Conservation (phyloP, 768 basidiomycete genomes). For the Agrocybe pediades region DNA sequence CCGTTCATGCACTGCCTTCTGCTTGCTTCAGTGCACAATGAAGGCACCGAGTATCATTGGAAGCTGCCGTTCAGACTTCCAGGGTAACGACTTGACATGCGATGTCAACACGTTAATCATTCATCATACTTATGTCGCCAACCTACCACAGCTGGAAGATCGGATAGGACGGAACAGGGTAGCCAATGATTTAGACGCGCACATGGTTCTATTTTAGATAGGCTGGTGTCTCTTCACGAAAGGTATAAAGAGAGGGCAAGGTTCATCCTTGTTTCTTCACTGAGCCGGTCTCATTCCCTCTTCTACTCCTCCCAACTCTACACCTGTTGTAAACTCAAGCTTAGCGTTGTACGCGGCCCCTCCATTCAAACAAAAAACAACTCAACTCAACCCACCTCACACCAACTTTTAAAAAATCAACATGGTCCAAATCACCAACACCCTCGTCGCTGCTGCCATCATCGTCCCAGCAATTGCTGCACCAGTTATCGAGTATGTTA, state of each 20-base stretch:
- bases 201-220: no score
- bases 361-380: neutral
- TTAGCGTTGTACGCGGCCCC: conserved; percentile 13
- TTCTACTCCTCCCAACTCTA: neutral
- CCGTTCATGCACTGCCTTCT: no score
- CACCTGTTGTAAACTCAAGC: conserved; percentile 1
- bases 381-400: neutral
- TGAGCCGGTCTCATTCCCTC: conserved; percentile 13
- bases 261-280: neutral
- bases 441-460: conserved; percentile 10
- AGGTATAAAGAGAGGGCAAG: neutral
- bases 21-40: no score
- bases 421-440: conserved; percentile 12
- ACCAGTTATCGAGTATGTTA: conserved; percentile 6
- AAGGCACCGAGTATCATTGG: no score
- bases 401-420: neutral
- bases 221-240: no score
- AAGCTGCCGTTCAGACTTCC: no score
- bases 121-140: no score
- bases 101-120: no score
- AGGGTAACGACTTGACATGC: no score
- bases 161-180: no score
- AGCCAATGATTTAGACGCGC: no score
- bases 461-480: conserved; percentile 1
- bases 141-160: no score